Base-by-base conservation (phyloP, 805 yeast species). In the Kregervanrija fluxuum region DNA sequence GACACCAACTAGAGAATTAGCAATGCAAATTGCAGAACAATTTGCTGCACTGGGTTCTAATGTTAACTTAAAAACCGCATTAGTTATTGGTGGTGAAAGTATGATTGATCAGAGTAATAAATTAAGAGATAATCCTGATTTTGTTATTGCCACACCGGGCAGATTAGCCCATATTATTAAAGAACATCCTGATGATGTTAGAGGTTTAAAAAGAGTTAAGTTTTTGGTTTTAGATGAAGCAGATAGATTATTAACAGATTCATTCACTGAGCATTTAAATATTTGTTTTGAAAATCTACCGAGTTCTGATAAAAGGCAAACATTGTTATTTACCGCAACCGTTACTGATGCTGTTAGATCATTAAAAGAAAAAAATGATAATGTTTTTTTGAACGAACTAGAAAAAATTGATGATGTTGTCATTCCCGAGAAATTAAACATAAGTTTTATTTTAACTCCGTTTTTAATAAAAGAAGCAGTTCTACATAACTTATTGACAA, bases 91-190 rank as follows among this genome's bases (percentile, higher is more conserved):
- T 46, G 99, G 99, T 41, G 95, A 85, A 54, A 95, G 89, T 59
- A 86, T 90, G 66, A 80, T 90, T n/a, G 73, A 82, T 35, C 99
- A 93, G 64, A 85, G 95, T 2, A 66, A 90, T 30, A 82, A 80
- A 55, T 70, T 93, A 34, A 91, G 86, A 59, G 76, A 74, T 41
- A 79, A 80, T 54, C 99, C 99, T 0, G 98, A 93, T 66, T 85
- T 93, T 55, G 88, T 93, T 28, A 83, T 93, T 50, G 99, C 99
- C 2, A 93, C 99, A 0, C 99, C 99, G 0, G 99, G 99, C 12
- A 73, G 99, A 58, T 67, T 93, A 48, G 98, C 98, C 0, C 97
- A 91, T 64, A 81, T 93, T 14, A 64, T 82, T 49, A 78, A 81
- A 55, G 85, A 93, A 60, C 96, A 96, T 13, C 95, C 85, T 46